Evolutionary conservation across 495 filamentous ascomycete genomes (phyloP).

Genomic region (Thermothielavioides terrestris): DNA sequence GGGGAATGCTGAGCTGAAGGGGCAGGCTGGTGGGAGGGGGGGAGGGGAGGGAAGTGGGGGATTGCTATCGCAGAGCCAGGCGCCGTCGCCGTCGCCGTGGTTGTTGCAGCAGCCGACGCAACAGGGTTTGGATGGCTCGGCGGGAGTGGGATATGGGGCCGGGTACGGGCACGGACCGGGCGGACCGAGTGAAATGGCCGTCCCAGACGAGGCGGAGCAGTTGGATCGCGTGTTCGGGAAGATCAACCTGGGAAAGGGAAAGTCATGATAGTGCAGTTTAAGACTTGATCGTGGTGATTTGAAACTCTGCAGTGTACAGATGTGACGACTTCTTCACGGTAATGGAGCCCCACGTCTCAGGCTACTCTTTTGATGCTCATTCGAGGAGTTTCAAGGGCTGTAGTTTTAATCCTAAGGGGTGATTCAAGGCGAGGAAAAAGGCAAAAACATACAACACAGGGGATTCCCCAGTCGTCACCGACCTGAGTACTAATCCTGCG

Average conservation of each 20-base stretch:
- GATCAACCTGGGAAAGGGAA: conserved; percentile 30
- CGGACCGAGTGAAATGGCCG: conserved; percentile 40
- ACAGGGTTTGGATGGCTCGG: neutral
- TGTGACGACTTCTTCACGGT: no score
- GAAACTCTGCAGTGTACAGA: neutral
- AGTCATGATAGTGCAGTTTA: neutral
- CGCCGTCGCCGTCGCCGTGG: no score
- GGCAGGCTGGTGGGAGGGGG: neutral
- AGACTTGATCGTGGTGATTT: neutral
- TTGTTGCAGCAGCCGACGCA: conserved; percentile 3
- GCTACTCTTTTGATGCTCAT: no score
- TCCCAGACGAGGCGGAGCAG: conserved; percentile 59
- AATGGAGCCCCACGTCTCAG: no score
- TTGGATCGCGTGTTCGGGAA: conserved; percentile 84
- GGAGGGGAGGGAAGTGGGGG: conserved; percentile 34
- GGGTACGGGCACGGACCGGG: conserved; percentile 21
- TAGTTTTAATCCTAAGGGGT: no score
- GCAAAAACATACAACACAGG: no score
- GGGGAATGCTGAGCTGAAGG: no score
- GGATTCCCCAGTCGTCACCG: no score
- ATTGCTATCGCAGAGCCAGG: no score
- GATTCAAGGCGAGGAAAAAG: no score
- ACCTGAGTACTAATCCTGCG: no score
- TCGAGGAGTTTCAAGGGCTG: no score
- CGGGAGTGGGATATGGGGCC: neutral